Percentiles rank a stretch among this genome's conserved stretches.
Evolutionary conservation across 345 rosid species (phyloP).

Genomic region (Salix koriyanagi): DNA sequence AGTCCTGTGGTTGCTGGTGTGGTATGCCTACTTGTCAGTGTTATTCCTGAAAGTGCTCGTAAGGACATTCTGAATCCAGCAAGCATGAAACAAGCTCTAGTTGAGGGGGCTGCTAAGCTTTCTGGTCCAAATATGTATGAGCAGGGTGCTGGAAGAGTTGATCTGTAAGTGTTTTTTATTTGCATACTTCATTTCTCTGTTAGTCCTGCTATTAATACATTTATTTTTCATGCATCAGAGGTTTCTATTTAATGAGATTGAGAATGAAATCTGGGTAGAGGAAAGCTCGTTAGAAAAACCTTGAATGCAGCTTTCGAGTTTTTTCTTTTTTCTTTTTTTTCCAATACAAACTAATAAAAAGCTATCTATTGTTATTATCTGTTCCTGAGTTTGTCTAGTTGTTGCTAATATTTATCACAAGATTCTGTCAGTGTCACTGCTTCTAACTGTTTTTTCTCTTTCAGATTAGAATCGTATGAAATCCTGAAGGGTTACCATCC

Average conservation of each 20-base stretch:
- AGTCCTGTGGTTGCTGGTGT: constrained; percentile 99
- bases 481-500: constrained; percentile 84
- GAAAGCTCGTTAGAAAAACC: not conserved
- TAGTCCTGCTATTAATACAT: not conserved
- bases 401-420: not conserved
- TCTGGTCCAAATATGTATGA: constrained; percentile 93
- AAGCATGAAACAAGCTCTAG: constrained; percentile 98
- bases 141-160: constrained; percentile 97
- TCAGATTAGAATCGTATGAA: constrained; percentile 97
- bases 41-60: constrained; percentile 64
- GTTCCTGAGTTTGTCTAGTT: not conserved
- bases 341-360: no score
- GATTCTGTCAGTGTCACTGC: constrained; percentile 5
- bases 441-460: constrained; percentile 36
- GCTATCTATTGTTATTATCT: no score
- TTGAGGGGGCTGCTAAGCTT: constrained; percentile 98
- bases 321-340: not conserved
- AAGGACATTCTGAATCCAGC: constrained; percentile 83
- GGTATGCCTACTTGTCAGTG: constrained; percentile 89
- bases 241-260: not conserved
- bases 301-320: not conserved
- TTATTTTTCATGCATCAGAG: not conserved
- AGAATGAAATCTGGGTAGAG: not conserved
- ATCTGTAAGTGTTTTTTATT: constrained; percentile 58
- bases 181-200: not conserved